phyloP scores from a whole-genome alignment of 371 early-diverging fungal genomes.

The Ecytonucleospora hepatopenaei region DNA sequence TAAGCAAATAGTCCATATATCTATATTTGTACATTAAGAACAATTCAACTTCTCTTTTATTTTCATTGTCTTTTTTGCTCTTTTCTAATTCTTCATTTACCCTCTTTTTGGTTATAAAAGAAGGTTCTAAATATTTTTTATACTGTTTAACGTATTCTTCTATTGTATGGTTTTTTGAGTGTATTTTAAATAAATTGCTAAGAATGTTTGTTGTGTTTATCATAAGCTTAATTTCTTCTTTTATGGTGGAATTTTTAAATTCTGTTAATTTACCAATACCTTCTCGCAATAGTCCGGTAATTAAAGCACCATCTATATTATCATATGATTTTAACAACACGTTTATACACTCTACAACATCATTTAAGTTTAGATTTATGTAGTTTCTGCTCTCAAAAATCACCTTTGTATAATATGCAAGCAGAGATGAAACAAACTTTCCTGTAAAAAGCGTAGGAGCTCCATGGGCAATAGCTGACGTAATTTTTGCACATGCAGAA shows the following conservation, averaged over 20 bases:
- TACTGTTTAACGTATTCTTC: neutral
- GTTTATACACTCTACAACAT: slow-evolving; percentile 20
- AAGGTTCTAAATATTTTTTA: neutral
- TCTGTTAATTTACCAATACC: neutral
- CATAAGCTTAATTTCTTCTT: slow-evolving; percentile 13
- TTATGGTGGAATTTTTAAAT: slow-evolving; percentile 10
- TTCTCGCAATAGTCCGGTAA: slow-evolving; percentile 10
- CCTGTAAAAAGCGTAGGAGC: slow-evolving; percentile 18
- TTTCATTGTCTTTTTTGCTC: neutral
- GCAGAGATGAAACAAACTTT: slow-evolving; percentile 16
- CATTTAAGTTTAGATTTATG: slow-evolving; percentile 15
- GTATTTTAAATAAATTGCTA: neutral
- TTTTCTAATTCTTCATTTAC: no score
- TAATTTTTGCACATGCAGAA: slow-evolving; percentile 28
- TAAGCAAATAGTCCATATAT: neutral
- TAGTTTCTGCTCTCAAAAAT: slow-evolving; percentile 22
- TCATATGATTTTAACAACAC: neutral
- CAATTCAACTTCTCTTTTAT: neutral
- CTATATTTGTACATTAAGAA: neutral
- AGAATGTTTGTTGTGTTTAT: neutral
- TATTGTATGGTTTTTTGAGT: no score
- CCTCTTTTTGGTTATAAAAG: neutral
- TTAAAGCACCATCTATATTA: neutral
- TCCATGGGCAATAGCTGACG: slow-evolving; percentile 7
- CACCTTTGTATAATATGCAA: slow-evolving; percentile 27